Evolutionary conservation across 768 basidiomycete species (phyloP), one percentile per base, ranked within the genome.

Genomic region (Boletus sp.): DNA sequence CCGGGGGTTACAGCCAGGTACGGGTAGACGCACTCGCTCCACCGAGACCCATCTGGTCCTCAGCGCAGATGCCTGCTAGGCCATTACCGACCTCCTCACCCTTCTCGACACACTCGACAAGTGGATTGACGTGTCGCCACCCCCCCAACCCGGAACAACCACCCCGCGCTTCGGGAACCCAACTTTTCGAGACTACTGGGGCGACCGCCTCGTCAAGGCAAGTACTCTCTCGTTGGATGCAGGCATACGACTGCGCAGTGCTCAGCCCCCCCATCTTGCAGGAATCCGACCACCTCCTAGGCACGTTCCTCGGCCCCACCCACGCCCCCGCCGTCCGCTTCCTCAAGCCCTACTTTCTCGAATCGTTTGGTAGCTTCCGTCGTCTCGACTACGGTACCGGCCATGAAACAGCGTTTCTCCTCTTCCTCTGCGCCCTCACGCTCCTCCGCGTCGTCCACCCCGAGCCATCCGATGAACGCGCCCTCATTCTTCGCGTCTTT

Each of bases 321-420:
- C 76, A 76, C 38, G 66, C 65, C 19, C 56, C 70, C 15, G 79
- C 77, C 7, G 74, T 84, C 35, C 84, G 85, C 2, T 83, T 87
- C 51, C 67, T 98, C 49, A 81, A 83, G 34, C 91, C 93, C 1
- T 90, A 96, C 59, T 71, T 98, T 30, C 62, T 88, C 50, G 77
- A 83, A 3, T 87, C 93, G 1, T 98, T 98, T 69, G 97, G 97
- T 8, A 93, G 90, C 5, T 88, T 92, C 63, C 79, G 81, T 13
- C 83, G 97, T 51, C 84, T 98, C 74, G 97, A 99, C 76, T 98
- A 98, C 66, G 96, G 97, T 1, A 93, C 92, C 4, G 97, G 97
- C 1, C 97, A 99, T 64, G 97, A 98, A 75, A 81, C 92, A 0
- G 87, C 90, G 0, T 98, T 97, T 65, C 83, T 81, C 7, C 73